phyloP scores from a whole-genome alignment of 139 green algal species.

The Volvox africanus region DNA sequence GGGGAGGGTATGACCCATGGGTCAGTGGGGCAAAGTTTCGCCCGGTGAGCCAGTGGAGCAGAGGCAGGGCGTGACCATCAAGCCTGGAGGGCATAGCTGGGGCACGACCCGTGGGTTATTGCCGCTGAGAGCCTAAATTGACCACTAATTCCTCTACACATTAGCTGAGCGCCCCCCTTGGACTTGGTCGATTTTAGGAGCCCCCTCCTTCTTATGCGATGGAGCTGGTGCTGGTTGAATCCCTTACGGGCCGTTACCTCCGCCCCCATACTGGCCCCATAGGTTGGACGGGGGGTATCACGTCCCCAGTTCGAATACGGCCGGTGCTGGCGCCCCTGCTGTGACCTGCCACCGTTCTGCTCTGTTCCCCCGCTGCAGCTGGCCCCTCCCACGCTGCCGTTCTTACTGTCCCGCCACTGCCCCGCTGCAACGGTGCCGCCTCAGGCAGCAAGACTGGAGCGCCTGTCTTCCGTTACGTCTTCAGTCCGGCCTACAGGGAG shows the following conservation, averaged over 20 bases:
- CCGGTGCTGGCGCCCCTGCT: no score
- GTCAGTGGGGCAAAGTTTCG: background rate
- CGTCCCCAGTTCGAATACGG: no score
- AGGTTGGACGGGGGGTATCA: no score
- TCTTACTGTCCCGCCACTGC: background rate
- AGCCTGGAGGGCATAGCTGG: background rate
- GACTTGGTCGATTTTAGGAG: no score
- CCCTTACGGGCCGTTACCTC: no score
- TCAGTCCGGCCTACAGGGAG: slow-evolving; percentile 72
- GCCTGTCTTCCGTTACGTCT: slow-evolving; percentile 66
- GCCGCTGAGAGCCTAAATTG: background rate
- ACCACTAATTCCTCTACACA: background rate
- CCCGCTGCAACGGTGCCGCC: no score
- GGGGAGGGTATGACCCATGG: background rate
- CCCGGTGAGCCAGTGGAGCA: background rate
- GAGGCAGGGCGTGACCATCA: background rate
- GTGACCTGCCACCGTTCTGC: no score
- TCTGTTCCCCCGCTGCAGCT: no score
- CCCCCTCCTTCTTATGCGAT: no score
- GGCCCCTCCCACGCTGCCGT: background rate
- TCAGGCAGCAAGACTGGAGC: slow-evolving; percentile 47
- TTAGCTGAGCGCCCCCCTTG: background rate
- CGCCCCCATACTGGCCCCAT: no score
- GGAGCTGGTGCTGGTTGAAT: no score
- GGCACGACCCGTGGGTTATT: background rate